A percentile compares a stretch with the other conserved stretches of the same genome.
Evolutionary conservation across 768 basidiomycete species (phyloP).

Genomic region (Xanthoconium purpureum): DNA sequence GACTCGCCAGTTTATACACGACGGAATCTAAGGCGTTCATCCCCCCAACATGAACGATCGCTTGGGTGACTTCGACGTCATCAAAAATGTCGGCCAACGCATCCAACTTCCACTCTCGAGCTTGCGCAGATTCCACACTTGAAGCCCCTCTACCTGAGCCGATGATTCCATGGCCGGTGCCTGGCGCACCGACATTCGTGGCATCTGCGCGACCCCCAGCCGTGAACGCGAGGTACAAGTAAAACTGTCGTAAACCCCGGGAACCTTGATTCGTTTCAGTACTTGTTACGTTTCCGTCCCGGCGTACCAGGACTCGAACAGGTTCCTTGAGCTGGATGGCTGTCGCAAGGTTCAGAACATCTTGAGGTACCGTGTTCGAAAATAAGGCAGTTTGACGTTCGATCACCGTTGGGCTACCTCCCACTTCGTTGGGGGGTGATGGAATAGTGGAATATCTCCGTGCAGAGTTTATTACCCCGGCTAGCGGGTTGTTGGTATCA

Average conservation of each 20-base stretch:
- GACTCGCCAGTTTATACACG: constrained; percentile 82
- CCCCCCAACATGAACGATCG: constrained; percentile 85
- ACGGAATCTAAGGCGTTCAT: constrained; percentile 85
- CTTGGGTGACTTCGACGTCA: constrained; percentile 76
- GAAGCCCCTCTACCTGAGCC: constrained; percentile 85
- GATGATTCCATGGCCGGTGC: constrained; percentile 80
- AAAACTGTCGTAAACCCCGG: constrained; percentile 89
- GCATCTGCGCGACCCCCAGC: constrained; percentile 73
- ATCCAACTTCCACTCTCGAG: constrained; percentile 93
- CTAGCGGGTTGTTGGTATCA: constrained; percentile 39
- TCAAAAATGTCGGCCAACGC: constrained; percentile 88
- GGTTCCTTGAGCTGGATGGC: constrained; percentile 94
- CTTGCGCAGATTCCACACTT: constrained; percentile 79
- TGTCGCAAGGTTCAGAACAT: constrained; percentile 93
- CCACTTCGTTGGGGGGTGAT: constrained; percentile 42
- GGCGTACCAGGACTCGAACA: constrained; percentile 93
- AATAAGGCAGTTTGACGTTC: constrained; percentile 94
- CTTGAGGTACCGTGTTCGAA: constrained; percentile 97
- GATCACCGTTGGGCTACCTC: constrained; percentile 37
- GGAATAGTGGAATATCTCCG: constrained; percentile 61
- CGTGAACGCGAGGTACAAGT: constrained; percentile 93
- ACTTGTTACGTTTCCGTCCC: constrained; percentile 78
- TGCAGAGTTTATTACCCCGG: constrained; percentile 37
- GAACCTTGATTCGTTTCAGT: constrained; percentile 69
- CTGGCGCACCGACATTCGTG: constrained; percentile 36